phyloP scores from a whole-genome alignment of 495 filamentous ascomycete genomes.

The Penicillium chermesinum region DNA sequence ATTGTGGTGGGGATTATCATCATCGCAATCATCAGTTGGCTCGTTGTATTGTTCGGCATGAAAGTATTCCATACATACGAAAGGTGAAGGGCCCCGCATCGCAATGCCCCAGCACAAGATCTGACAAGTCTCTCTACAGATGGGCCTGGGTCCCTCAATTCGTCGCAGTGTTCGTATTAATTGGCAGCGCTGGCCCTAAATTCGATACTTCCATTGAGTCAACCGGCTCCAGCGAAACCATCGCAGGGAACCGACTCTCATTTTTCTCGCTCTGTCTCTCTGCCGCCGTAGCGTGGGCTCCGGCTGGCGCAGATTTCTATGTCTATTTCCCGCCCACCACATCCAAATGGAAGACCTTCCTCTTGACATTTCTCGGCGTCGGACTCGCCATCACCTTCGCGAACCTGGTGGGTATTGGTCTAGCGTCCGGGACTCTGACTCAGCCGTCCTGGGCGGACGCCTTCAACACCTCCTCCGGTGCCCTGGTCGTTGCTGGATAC shows the following conservation, averaged over 20 bases:
- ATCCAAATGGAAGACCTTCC: constrained; percentile 32
- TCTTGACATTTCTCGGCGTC: constrained; percentile 43
- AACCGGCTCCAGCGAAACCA: constrained; percentile 30
- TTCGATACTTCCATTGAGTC: constrained; percentile 44
- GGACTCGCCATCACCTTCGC: constrained; percentile 47
- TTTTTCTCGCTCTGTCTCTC: constrained; percentile 59
- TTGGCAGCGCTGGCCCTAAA: constrained; percentile 54
- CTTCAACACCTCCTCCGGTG: constrained; percentile 51
- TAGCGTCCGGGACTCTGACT: constrained; percentile 52
- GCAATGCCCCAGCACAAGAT: neutral
- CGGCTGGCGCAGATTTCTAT: constrained; percentile 46
- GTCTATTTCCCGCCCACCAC: constrained; percentile 49
- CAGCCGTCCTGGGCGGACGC: constrained; percentile 48
- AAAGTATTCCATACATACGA: constrained; percentile 62
- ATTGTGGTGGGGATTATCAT: constrained; percentile 61
- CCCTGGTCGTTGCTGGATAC: constrained; percentile 56
- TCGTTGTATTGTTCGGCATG: constrained; percentile 62
- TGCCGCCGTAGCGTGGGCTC: constrained; percentile 47
- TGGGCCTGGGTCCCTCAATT: constrained; percentile 61
- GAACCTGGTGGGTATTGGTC: constrained; percentile 59
- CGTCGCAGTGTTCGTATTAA: constrained; percentile 52
- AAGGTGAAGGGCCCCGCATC: too few species aligned
- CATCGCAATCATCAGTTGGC: constrained; percentile 51
- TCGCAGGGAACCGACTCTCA: constrained; percentile 49
- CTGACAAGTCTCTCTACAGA: constrained; percentile 23